phyloP scores from a whole-genome alignment of 1,284 basidiomycete species.

The Pyrrhoderma lamaoense region DNA sequence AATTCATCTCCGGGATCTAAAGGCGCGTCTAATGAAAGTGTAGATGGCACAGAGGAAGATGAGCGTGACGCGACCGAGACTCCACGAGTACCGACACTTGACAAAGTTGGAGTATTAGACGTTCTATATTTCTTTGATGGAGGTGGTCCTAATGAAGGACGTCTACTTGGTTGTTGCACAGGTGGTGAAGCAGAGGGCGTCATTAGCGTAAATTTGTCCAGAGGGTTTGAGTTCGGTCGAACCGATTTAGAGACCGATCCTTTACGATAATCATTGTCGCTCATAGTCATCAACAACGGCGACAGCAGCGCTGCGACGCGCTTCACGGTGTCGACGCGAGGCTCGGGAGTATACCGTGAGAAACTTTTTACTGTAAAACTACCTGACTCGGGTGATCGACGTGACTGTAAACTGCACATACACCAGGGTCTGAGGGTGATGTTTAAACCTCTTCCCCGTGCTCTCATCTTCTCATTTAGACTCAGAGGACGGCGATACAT shows the following conservation, averaged over 20 bases:
- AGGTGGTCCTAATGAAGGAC: slow-evolving; percentile 1
- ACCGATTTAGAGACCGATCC: slow-evolving; percentile 9
- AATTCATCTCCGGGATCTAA: slow-evolving; percentile 29
- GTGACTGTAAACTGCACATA: too few species aligned
- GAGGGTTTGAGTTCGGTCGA: slow-evolving; percentile 1
- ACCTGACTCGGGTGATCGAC: too few species aligned
- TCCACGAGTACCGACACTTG: slow-evolving; percentile 4
- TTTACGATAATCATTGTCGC: slow-evolving; percentile 1
- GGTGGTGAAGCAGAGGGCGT: slow-evolving; percentile 19
- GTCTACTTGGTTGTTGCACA: slow-evolving; percentile 9
- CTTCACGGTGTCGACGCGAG: too few species aligned
- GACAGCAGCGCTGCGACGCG: not conserved
- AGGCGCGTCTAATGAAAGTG: slow-evolving; percentile 7
- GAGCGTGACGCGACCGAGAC: slow-evolving; percentile 10
- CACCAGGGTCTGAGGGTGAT: too few species aligned
- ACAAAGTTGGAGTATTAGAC: slow-evolving; percentile 11
- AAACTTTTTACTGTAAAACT: too few species aligned
- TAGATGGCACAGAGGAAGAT: slow-evolving; percentile 13
- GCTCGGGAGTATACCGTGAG: too few species aligned
- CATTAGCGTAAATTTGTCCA: slow-evolving; percentile 5
- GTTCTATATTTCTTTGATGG: slow-evolving; percentile 16
- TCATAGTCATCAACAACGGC: slow-evolving; percentile 3
- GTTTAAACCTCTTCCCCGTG: too few species aligned
- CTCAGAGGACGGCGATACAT: slow-evolving; percentile 29
- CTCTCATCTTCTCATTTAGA: not conserved